Evolutionary conservation across 1,284 basidiomycete species (phyloP).

Genomic region (Sporisorium exsertum): DNA sequence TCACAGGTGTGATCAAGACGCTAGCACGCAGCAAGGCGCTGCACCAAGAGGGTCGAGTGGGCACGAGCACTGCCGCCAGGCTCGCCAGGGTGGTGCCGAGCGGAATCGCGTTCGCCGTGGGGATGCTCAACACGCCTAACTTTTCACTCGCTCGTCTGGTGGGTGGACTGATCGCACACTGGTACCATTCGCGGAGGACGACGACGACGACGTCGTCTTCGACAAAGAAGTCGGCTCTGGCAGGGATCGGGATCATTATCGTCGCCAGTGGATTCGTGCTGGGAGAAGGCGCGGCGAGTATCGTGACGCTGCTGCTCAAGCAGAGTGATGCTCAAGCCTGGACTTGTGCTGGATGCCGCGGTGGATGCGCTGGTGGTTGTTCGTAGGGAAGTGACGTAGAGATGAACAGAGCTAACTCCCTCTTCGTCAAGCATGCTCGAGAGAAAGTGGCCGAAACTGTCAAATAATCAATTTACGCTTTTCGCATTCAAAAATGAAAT

Average conservation of each 20-base stretch:
- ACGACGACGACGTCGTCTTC: too few species aligned
- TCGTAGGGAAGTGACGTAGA: conserved; percentile 12
- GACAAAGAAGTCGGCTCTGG: conserved; percentile 15
- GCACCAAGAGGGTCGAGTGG: conserved; percentile 14
- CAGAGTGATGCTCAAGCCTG: conserved; percentile 77
- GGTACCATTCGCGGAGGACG: conserved; percentile 70
- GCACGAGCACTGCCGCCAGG: conserved; percentile 21
- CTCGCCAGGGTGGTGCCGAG: conserved; percentile 35
- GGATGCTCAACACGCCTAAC: conserved; percentile 92
- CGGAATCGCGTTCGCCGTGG: conserved; percentile 73
- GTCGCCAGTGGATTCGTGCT: conserved; percentile 94
- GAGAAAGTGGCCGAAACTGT: not conserved
- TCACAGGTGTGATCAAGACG: conserved; percentile 74
- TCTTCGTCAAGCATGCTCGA: not conserved
- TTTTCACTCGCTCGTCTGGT: conserved; percentile 91
- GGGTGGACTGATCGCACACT: conserved; percentile 81
- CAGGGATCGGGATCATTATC: conserved; percentile 82
- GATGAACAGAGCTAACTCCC: too few species aligned
- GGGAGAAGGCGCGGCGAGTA: conserved; percentile 87
- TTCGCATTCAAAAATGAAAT: not conserved
- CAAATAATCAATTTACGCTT: not conserved
- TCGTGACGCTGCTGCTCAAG: conserved; percentile 81
- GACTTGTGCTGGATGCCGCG: conserved; percentile 88
- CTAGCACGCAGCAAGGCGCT: conserved; percentile 71
- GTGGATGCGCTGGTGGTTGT: conserved; percentile 77